A percentile compares a stretch with the other conserved stretches of the same genome.
phyloP scores from a whole-genome alignment of 2,329 filamentous ascomycete species.

The Sclerotinia subarctica region DNA sequence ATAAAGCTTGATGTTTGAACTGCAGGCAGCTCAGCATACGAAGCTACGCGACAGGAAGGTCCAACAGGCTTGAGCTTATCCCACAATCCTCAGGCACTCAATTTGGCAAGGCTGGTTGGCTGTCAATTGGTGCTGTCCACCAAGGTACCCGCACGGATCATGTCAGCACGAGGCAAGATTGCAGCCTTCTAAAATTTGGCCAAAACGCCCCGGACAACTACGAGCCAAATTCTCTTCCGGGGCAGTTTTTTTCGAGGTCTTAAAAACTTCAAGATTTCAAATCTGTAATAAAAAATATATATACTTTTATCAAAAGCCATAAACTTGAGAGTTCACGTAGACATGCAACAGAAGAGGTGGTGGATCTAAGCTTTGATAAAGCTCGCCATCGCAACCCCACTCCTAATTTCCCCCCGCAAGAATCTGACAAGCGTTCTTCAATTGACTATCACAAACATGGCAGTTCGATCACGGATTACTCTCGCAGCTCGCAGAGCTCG shows the following conservation, averaged over 20 bases:
- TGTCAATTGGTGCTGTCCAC: conserved; percentile 1
- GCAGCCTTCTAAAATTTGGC: not conserved
- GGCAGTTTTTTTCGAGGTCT: not conserved
- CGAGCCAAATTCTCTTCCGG: too few species aligned
- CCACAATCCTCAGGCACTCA: conserved; percentile 17
- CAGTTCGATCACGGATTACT: conserved; percentile 31
- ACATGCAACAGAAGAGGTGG: conserved; percentile 6
- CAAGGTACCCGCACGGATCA: not conserved
- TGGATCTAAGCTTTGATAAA: conserved; percentile 11
- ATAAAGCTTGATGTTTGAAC: conserved; percentile 24
- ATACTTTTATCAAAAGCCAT: not conserved
- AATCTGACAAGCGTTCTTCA: not conserved
- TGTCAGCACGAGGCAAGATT: not conserved
- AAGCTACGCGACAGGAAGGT: conserved; percentile 27
- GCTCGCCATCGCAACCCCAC: conserved; percentile 15
- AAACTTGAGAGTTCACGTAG: not conserved
- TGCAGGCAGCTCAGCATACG: conserved; percentile 35
- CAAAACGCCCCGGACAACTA: not conserved
- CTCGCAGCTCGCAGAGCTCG: conserved; percentile 34
- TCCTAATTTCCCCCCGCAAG: conserved; percentile 13
- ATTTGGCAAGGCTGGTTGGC: conserved; percentile 18
- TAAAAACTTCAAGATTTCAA: not conserved
- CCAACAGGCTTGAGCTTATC: conserved; percentile 1
- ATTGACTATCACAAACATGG: conserved; percentile 30
- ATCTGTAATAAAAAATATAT: not conserved